Percentiles rank a stretch among this genome's conserved stretches.
Evolutionary conservation across 495 filamentous ascomycete species (phyloP).

Genomic region (Penicillium manginii): DNA sequence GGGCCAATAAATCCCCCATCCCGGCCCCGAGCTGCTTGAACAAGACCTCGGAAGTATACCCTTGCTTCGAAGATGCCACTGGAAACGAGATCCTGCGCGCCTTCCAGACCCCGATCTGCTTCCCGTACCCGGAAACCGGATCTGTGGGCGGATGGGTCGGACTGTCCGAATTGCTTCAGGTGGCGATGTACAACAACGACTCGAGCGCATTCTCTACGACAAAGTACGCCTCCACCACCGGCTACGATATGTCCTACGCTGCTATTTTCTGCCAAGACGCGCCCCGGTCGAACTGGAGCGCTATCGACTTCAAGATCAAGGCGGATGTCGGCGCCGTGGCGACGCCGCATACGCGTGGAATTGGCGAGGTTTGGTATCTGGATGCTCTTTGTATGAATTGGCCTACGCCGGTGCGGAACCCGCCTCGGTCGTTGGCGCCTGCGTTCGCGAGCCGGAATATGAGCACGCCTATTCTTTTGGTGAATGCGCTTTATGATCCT

Average conservation of each 20-base stretch:
- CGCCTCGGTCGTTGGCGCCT: neutral
- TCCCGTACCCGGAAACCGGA: neutral
- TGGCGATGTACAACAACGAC: neutral
- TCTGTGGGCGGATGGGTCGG: neutral
- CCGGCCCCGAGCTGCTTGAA: neutral
- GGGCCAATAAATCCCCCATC: neutral
- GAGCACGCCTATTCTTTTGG: neutral
- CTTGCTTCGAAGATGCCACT: neutral
- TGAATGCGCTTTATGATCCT: neutral
- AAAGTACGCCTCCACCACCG: neutral
- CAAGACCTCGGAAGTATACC: neutral
- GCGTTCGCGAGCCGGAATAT: neutral
- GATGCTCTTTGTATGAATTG: neutral
- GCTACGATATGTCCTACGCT: neutral
- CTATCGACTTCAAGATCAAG: neutral
- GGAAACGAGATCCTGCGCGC: neutral
- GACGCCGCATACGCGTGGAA: conserved; percentile 1
- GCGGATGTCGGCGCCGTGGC: neutral
- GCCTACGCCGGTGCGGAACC: conserved; percentile 1
- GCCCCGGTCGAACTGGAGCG: neutral
- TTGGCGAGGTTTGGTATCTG: neutral
- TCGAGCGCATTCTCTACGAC: neutral
- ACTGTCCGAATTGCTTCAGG: neutral
- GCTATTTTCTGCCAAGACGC: neutral
- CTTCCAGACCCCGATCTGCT: neutral